Base-by-base conservation (phyloP, 2,329 filamentous ascomycete genomes). In the Sclerotinia borealis region DNA sequence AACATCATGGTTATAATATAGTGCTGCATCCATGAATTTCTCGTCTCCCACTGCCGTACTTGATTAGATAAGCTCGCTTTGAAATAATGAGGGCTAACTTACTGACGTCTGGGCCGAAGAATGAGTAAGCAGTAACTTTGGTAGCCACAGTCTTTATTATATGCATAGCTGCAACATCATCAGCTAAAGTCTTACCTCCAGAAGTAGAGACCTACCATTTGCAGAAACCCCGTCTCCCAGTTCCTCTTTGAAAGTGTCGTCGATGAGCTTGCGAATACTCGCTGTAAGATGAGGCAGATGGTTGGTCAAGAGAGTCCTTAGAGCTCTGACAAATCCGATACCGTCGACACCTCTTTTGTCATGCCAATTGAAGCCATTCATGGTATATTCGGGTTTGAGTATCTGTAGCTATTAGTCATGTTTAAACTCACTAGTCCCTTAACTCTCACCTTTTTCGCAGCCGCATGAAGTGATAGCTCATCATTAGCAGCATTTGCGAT, bases 301-400 rank as follows among this genome's bases (percentile, higher is more conserved):
- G 39, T 56, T 56, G 3, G 61, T 65, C 36, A 65, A 36, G 41
- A 61, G 56, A 45, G 61, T 63, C 3, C 61, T 37, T 22, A 65
- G 45, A 29, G 64, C 56, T 6, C 51, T 37, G 15, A 63, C 37
- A 47, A 63, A 63, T 1, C 61, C 55, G 19, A 63, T 51, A 3
- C 61, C 60, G n/a, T 65, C 64, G 10, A 22, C 39, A 27, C 64
- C 64, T 39, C 64, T 31, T 10, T 36, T 43, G 17, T 65, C 58
- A 31, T 50, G 43, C 64, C 64, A 65, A 25, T 61, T 61, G 36
- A 65, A 63, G 22, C 61, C 61, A 29, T 60, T 19, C 64, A 65
- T 65, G 15, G 64, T 65, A 52, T 65, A 63, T 34, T 45, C 27
- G 15, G 64, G 64, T 25, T 65, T 48, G 29, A 65, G 41, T 31